Conservation (phyloP, 805 yeast genomes). For the Candida ovalis region DNA sequence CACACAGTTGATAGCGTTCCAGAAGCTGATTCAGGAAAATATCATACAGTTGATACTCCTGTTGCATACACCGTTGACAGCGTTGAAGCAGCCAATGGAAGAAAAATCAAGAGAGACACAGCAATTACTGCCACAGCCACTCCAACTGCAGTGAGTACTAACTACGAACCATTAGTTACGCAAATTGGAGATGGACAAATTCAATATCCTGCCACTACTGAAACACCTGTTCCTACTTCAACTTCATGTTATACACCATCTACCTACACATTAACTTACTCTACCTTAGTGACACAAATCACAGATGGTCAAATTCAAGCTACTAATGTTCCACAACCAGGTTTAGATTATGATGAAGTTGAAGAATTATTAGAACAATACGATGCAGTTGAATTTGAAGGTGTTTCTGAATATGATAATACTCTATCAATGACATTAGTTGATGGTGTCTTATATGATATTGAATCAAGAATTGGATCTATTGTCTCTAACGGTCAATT, state of each 20-base stretch:
- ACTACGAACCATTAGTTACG: not conserved
- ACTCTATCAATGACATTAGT: slow-evolving; percentile 40
- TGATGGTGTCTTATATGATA: slow-evolving; percentile 39
- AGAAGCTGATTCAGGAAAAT: not conserved
- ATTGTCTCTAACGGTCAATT: slow-evolving; percentile 75
- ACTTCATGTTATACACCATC: slow-evolving; percentile 17
- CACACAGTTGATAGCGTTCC: not conserved
- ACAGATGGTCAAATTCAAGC: slow-evolving; percentile 47
- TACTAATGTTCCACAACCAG: slow-evolving; percentile 10
- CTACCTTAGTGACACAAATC: slow-evolving; percentile 18
- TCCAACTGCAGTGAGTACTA: not conserved
- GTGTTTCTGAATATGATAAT: slow-evolving; percentile 78
- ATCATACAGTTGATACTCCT: not conserved
- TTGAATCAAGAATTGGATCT: slow-evolving; percentile 61
- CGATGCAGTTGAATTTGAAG: slow-evolving; percentile 77
- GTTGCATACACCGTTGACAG: not conserved
- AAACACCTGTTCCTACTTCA: slow-evolving; percentile 29
- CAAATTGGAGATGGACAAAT: not conserved
- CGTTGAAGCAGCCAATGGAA: not conserved
- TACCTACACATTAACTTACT: slow-evolving; percentile 10
- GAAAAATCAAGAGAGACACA: not conserved
- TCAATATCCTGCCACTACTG: not conserved
- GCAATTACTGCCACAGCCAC: not conserved
- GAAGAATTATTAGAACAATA: slow-evolving; percentile 57
- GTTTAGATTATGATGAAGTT: slow-evolving; percentile 53